Base-by-base conservation (phyloP, 139 green algal genomes). In the Chlamydomonas sp. region DNA sequence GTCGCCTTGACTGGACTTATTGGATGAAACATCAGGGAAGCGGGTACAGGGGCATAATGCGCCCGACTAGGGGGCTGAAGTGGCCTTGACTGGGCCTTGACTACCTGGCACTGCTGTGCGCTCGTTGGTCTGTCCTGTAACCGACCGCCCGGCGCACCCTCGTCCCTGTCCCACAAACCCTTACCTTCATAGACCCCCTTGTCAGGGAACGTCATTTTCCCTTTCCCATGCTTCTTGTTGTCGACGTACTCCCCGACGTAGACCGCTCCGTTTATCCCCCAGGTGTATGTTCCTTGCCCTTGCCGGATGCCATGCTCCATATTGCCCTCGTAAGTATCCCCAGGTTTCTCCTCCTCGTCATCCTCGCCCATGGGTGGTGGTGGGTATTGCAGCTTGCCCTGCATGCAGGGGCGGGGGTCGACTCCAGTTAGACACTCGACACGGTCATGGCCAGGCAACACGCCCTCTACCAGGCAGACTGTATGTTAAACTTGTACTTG, bases 271-370 rank as follows among this genome's bases (percentile, higher is more conserved):
- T 90, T 90, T 31, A 61, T 78, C 63, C 72, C 77, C 90, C 92
- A 96, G 1, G 90, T 94, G 83, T 96, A 96, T 2, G 88, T 94
- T 6, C 93, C 93, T 85, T 87, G 83, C 59, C 92, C 93, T 14
- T 91, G 16, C 5, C 92, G 89, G 20, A 91, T 83, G 7, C 93
- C 93, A 64, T 94, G 76, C 67, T 88, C 77, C 78, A 96, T 86
- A 5, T 7, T 76, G 10, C 93, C 93, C 74, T 94, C 90, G 81
- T 90, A 95, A 62, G 49, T 91, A 84, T 96, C 93, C 15, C 87
- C 89, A 18, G 92, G 89, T 80, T 90, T 90, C 79, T 96, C 91
- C 14, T 94, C 92, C 59, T 93, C 92, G 20, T 95, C 92, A 59
- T 95, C 92, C 14, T 92, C 91, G 7, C 49, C 81, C 60, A 85